Percentiles rank a stretch among this genome's conserved stretches.
phyloP scores from a whole-genome alignment of 73 alveolate genomes.

The Stentor coeruleus region DNA sequence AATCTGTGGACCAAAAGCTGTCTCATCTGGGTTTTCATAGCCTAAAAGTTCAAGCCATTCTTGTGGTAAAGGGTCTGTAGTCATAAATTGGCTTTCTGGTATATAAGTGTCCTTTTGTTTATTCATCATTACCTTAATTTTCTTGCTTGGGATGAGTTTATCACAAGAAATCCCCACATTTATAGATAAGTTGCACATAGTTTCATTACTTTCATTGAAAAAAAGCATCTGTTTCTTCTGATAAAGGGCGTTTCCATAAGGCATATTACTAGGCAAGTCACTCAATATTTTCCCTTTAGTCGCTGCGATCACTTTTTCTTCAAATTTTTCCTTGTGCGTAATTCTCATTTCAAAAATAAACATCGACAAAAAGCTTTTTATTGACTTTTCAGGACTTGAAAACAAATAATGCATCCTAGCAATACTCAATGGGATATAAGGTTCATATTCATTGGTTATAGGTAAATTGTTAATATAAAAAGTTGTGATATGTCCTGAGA shows the following conservation, averaged over 20 bases:
- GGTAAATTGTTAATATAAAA: background rate
- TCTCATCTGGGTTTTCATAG: background rate
- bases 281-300: background rate
- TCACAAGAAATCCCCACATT: constrained; percentile 22
- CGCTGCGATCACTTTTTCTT: constrained; percentile 17
- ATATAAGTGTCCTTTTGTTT: constrained; percentile 17
- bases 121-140: background rate
- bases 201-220: background rate
- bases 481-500: constrained; percentile 16
- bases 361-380: background rate
- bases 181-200: background rate
- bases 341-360: background rate
- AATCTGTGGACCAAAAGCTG: constrained; percentile 5
- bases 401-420: constrained; percentile 18
- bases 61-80: constrained; percentile 18
- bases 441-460: background rate
- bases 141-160: constrained; percentile 1
- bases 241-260: background rate
- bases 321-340: background rate
- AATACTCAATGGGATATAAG: background rate
- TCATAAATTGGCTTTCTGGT: constrained; percentile 18
- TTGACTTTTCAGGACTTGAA: background rate
- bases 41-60: constrained; percentile 30
- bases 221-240: constrained; percentile 9
- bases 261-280: constrained; percentile 9